Conservation (phyloP, 306 rosid genomes). For the Lathyrus aphaca region DNA sequence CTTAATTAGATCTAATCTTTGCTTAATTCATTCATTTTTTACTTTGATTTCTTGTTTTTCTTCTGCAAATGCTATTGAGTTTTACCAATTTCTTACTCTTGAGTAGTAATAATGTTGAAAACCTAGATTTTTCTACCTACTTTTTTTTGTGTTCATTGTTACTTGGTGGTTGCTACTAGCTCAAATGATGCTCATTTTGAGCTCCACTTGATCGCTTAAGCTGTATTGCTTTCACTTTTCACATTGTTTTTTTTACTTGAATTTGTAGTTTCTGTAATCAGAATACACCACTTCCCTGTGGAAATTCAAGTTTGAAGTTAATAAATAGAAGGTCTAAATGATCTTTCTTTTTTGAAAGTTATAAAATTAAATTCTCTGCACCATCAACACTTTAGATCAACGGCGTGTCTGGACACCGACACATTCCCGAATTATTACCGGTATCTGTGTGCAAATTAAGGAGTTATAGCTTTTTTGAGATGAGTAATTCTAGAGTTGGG, state of each 20-base stretch:
- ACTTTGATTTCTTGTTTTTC: neutral
- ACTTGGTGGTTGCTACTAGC: constrained; percentile 4
- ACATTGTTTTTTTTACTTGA: neutral
- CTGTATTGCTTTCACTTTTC: no score
- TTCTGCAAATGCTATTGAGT: constrained; percentile 34
- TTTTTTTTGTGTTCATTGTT: neutral
- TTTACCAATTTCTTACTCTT: neutral
- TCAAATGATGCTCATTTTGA: neutral
- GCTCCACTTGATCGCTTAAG: neutral
- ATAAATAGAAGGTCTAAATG: neutral
- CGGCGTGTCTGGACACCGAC: neutral
- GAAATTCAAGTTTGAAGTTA: neutral
- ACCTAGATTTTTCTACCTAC: neutral
- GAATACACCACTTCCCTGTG: no score
- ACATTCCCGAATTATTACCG: neutral
- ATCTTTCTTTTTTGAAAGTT: neutral
- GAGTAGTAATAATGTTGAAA: constrained; percentile 15
- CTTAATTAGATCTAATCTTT: constrained; percentile 43
- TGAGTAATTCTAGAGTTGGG: neutral
- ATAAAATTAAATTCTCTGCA: neutral
- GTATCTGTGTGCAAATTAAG: neutral
- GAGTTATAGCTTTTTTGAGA: neutral
- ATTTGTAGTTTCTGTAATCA: neutral
- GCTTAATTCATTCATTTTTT: constrained; percentile 13
- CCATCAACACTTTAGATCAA: neutral